Evolutionary conservation across 345 rosid species (phyloP), one percentile per base, ranked within the genome.

Genomic region (Aquilaria sinensis): DNA sequence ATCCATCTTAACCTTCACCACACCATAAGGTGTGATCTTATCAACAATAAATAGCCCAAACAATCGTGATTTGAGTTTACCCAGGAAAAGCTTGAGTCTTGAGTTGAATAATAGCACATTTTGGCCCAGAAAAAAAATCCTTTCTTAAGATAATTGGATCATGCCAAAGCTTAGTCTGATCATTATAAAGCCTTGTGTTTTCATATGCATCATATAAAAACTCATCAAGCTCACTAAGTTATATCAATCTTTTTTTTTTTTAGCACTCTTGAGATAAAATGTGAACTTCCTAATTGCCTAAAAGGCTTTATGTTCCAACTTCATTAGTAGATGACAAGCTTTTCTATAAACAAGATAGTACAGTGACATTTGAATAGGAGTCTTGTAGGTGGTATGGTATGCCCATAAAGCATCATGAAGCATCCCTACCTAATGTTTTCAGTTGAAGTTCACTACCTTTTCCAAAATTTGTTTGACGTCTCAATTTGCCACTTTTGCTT

Each of bases 31-130:
- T 5, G 5, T 10, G 10, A n/a, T 51, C 7, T 51, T 51, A 6
- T 5, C 16, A 31, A 61, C 54, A 5, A 30, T 61, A 61, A 10
- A 61, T 47, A 41, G 23, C 15, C n/a, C 29, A 23, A 6, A 15
- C 54, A 16, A 50, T 14, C 34, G 1, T 12, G 50, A 59, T 14
- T 11, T 9, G 9, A 45, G 50, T 31, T 33, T 59, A 34, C 48
- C 62, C 2, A 16, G 50, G 43, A 59, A 59, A 2, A 45, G n/a
- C n/a, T 56, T 56, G 5, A 33, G 16, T 6, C 59, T 5, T 10
- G 62, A 59, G 33, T 61, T 16, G 37, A 14, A 48, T 13, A 47
- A 37, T 55, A 61, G 23, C 9, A 56, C 59, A 15, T 56, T 30
- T 29, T 56, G 37, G 5, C 59, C 59, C 31, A 23, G 2, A n/a